phyloP scores from a whole-genome alignment of 768 basidiomycete species.

The Cystobasidium ongulense region DNA sequence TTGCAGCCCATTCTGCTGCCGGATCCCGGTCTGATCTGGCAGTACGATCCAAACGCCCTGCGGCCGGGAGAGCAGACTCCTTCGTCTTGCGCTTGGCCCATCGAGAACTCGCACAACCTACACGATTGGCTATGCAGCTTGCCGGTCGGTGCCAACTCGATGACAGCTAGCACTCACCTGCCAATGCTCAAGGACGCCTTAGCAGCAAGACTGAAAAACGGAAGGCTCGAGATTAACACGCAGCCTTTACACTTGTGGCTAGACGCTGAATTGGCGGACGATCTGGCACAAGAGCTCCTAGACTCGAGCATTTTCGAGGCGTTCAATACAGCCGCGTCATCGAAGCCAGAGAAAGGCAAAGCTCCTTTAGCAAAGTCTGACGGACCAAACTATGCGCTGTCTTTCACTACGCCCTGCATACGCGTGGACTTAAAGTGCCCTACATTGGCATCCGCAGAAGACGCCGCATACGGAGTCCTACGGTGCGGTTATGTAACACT shows the following conservation, averaged over 20 bases:
- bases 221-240: conserved; percentile 3
- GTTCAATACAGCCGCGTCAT: background rate
- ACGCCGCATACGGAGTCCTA: background rate
- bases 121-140: background rate
- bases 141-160: background rate
- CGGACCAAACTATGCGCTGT: background rate
- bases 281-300: background rate
- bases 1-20: background rate
- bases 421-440: background rate
- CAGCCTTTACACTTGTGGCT: conserved; percentile 32
- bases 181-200: conserved; percentile 5
- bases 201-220: background rate
- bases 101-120: background rate
- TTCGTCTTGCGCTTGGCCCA: background rate
- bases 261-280: conserved; percentile 3
- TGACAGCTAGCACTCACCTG: background rate
- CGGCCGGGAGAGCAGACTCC: background rate
- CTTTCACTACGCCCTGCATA: background rate
- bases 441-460: background rate
- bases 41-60: conserved; percentile 15
- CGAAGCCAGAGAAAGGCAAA: background rate
- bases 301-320: background rate
- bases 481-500: background rate
- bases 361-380: background rate
- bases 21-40: conserved; percentile 17